phyloP scores from a whole-genome alignment of 2,329 filamentous ascomycete species.

The Ceratocystiopsis minuta region DNA sequence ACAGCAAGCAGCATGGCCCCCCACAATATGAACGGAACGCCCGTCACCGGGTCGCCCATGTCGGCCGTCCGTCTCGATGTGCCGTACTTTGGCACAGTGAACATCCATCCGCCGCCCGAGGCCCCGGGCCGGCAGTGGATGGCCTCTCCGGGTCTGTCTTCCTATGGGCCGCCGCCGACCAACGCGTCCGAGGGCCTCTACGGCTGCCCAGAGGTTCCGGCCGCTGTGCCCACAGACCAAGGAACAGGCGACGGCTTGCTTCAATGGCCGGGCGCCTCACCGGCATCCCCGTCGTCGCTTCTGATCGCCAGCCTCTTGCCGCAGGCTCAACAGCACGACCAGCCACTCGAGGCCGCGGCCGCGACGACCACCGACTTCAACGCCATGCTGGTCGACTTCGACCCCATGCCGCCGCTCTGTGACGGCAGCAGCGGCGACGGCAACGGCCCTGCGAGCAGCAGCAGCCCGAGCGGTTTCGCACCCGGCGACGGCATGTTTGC shows the following conservation, averaged over 20 bases:
- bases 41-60: neutral
- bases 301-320: neutral
- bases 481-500: neutral
- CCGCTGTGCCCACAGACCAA: too few relatives aligned
- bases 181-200: too few relatives aligned
- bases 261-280: neutral
- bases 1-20: neutral
- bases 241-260: too few relatives aligned
- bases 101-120: conserved; percentile 17
- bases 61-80: conserved; percentile 21
- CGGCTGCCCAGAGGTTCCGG: too few relatives aligned
- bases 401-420: conserved; percentile 1
- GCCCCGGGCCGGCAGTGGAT: too few relatives aligned
- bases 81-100: conserved; percentile 29
- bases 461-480: conserved; percentile 1
- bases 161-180: too few relatives aligned
- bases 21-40: neutral
- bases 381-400: conserved; percentile 9
- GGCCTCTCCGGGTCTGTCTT: too few relatives aligned
- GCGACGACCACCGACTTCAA: conserved; percentile 3
- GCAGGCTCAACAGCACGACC: conserved; percentile 2
- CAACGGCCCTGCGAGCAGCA: neutral
- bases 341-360: neutral
- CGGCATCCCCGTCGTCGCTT: neutral
- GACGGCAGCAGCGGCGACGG: neutral